phyloP scores from a whole-genome alignment of 2,329 filamentous ascomycete species.

The Raffaelea deltoideospora region DNA sequence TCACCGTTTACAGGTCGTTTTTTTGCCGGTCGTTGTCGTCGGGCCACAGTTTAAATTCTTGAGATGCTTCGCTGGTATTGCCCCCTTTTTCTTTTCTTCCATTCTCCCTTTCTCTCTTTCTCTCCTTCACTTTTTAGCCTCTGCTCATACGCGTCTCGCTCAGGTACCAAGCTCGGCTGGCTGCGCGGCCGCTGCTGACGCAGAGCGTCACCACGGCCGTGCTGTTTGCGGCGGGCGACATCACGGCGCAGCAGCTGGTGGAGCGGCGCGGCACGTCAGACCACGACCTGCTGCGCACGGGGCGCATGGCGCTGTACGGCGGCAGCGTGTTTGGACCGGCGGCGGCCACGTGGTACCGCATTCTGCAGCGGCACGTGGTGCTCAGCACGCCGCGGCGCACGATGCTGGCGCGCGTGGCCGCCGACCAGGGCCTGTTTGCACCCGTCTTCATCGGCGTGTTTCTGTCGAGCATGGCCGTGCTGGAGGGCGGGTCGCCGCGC shows the following conservation, averaged over 20 bases:
- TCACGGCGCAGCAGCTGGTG: slow-evolving; percentile 79
- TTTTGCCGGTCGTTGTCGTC: too few relatives aligned
- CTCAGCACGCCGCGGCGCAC: slow-evolving; percentile 52
- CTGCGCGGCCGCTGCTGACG: slow-evolving; percentile 70
- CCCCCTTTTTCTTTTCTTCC: not conserved
- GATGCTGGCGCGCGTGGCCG: slow-evolving; percentile 60
- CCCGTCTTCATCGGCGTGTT: slow-evolving; percentile 73
- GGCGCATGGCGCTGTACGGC: slow-evolving; percentile 67
- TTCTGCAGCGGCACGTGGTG: slow-evolving; percentile 56
- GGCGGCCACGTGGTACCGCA: slow-evolving; percentile 72
- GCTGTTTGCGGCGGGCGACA: slow-evolving; percentile 84
- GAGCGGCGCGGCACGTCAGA: slow-evolving; percentile 57
- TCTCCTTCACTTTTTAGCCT: too few relatives aligned
- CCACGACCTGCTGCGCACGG: slow-evolving; percentile 59
- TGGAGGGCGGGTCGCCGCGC: slow-evolving; percentile 47
- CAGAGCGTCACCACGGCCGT: slow-evolving; percentile 82
- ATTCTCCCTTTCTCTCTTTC: too few relatives aligned
- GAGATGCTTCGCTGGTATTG: too few relatives aligned
- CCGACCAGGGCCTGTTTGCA: slow-evolving; percentile 72
- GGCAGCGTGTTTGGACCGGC: slow-evolving; percentile 76
- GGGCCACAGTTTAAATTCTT: too few relatives aligned
- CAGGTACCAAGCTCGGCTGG: slow-evolving; percentile 79
- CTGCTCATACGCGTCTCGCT: not conserved
- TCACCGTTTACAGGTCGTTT: too few relatives aligned
- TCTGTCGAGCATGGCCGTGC: slow-evolving; percentile 66